These are phyloP conservation scores for Albugo laibachii DNA, from an alignment of 352 stramenopile species.

Conservation along the genomic window DNA sequence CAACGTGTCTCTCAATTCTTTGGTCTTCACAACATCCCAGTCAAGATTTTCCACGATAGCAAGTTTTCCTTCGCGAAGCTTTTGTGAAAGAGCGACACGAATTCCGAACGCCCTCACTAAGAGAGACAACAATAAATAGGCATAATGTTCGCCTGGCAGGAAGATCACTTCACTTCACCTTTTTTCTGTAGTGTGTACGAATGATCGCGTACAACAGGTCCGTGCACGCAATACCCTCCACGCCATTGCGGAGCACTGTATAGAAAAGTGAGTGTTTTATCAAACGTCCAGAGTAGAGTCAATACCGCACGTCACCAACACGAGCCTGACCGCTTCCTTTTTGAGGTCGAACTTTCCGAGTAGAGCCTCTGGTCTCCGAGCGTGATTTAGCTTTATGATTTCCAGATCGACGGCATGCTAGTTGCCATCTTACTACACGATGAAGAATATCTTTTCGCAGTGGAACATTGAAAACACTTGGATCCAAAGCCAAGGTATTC, in stretches of 20 bases:
- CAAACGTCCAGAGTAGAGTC: neutral
- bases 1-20: conserved; percentile 72
- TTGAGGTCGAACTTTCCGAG: conserved; percentile 75
- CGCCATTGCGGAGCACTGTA: conserved; percentile 58
- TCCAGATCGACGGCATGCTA: conserved; percentile 58
- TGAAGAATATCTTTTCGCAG: conserved; percentile 73
- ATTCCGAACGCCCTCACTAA: conserved; percentile 66
- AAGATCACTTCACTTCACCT: conserved; percentile 1
- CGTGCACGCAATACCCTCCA: conserved; percentile 68
- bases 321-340: conserved; percentile 71
- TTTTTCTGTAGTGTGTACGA: conserved; percentile 80
- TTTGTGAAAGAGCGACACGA: conserved; percentile 67
- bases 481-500: conserved; percentile 32
- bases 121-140: neutral
- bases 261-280: neutral
- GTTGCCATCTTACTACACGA: conserved; percentile 75
- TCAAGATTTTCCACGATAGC: conserved; percentile 60
- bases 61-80: conserved; percentile 74
- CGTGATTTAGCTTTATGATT: conserved; percentile 82
- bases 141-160: neutral
- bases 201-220: conserved; percentile 66
- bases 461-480: conserved; percentile 53
- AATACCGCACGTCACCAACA: conserved; percentile 58
- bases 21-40: conserved; percentile 67
- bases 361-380: conserved; percentile 72